Conservation (phyloP, 2,329 filamentous ascomycete species). For the Fusarium sp. region DNA sequence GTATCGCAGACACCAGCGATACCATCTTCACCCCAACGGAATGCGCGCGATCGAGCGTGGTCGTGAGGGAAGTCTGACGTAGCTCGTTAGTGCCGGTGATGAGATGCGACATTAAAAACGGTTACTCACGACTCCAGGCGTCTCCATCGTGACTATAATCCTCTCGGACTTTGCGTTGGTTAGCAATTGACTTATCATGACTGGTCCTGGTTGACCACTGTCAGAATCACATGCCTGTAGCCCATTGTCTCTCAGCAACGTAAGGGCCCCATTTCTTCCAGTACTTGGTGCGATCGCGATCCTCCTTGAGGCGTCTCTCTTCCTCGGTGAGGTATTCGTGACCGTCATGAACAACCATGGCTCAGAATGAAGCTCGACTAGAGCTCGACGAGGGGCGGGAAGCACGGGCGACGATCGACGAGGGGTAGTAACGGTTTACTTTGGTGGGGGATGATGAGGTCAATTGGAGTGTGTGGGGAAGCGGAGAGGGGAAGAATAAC, state of each 20-base stretch:
- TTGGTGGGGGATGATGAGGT: conserved; percentile 29
- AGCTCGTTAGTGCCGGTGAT: conserved; percentile 28
- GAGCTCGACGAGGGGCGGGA: conserved; percentile 27
- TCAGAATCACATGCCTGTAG: conserved; percentile 72
- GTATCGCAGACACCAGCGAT: conserved; percentile 94
- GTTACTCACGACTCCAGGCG: conserved; percentile 88
- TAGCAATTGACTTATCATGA: conserved; percentile 39
- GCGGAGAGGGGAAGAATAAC: conserved; percentile 17
- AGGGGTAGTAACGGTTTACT: conserved; percentile 33
- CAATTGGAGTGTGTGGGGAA: conserved; percentile 38
- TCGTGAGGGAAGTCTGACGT: conserved; percentile 89
- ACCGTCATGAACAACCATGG: conserved; percentile 90
- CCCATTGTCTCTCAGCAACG: conserved; percentile 94
- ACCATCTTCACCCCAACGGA: conserved; percentile 96
- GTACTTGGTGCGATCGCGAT: conserved; percentile 85
- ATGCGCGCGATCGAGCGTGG: conserved; percentile 86
- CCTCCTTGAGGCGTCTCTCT: conserved; percentile 88
- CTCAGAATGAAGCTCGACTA: conserved; percentile 5
- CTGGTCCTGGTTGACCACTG: background rate
- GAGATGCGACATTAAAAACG: background rate
- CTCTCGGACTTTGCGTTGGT: conserved; percentile 72
- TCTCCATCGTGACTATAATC: conserved; percentile 92
- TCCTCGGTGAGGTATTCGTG: conserved; percentile 90
- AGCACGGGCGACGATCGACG: conserved; percentile 39
- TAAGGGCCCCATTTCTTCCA: conserved; percentile 99